These are phyloP conservation scores for Trypanosoma congolense DNA, from an alignment of 208 protist genomes.

Conservation along the genomic window DNA sequence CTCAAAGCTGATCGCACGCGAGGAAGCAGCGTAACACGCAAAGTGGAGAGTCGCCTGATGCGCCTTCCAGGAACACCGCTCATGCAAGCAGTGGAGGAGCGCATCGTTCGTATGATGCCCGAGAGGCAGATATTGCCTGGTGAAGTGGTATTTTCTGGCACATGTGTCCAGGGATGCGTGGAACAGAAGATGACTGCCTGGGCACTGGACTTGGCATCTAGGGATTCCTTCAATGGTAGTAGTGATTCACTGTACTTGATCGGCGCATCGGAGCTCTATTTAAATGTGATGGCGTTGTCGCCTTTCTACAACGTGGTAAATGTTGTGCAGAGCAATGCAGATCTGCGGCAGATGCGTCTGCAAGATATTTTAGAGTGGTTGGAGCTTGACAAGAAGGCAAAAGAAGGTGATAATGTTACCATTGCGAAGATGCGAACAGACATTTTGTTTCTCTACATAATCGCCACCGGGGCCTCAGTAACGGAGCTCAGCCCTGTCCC, in stretches of 20 bases:
- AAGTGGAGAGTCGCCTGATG: slow-evolving; percentile 38
- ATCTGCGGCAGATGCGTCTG: slow-evolving; percentile 53
- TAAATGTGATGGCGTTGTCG: slow-evolving; percentile 66
- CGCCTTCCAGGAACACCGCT: slow-evolving; percentile 62
- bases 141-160: slow-evolving; percentile 75
- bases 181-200: slow-evolving; percentile 84
- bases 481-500: slow-evolving; percentile 44
- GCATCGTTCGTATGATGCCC: slow-evolving; percentile 70
- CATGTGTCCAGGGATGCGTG: slow-evolving; percentile 51
- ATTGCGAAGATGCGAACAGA: slow-evolving; percentile 64
- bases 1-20: slow-evolving; percentile 46
- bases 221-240: slow-evolving; percentile 47
- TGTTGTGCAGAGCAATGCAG: slow-evolving; percentile 48
- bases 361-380: slow-evolving; percentile 68
- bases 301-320: slow-evolving; percentile 63
- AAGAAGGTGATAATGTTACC: slow-evolving; percentile 32
- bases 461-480: slow-evolving; percentile 47
- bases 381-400: slow-evolving; percentile 38
- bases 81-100: slow-evolving; percentile 76
- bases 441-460: slow-evolving; percentile 60
- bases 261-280: slow-evolving; percentile 55
- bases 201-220: slow-evolving; percentile 78
- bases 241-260: slow-evolving; percentile 67
- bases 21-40: slow-evolving; percentile 24
- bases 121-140: slow-evolving; percentile 34